These are phyloP conservation scores for Barnettozyma botsteinii DNA, from an alignment of 805 yeast genomes.

Conservation along the genomic window DNA sequence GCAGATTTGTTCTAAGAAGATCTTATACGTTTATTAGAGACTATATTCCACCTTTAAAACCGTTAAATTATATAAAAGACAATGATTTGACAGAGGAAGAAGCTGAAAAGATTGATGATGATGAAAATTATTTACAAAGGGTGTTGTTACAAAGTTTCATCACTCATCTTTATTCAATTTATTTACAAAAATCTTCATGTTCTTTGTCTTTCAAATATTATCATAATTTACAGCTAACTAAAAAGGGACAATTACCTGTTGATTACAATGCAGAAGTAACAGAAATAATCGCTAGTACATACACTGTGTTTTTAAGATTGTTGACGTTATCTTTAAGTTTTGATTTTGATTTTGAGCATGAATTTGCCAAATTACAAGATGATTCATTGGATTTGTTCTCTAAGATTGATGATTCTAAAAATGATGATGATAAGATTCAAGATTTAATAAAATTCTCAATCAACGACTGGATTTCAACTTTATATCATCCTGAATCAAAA, in stretches of 20 bases:
- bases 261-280: constrained; percentile 10
- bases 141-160: constrained; percentile 58
- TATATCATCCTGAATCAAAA: constrained; percentile 25
- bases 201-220: constrained; percentile 28
- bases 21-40: constrained; percentile 58
- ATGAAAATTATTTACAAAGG: constrained; percentile 60
- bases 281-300: constrained; percentile 24
- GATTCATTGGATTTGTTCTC: constrained; percentile 39
- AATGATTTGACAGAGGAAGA: constrained; percentile 29
- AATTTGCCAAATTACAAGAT: constrained; percentile 30
- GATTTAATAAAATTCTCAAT: constrained; percentile 33
- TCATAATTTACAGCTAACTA: constrained; percentile 13
- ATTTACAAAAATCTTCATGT: constrained; percentile 26
- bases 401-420: constrained; percentile 27
- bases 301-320: constrained; percentile 35
- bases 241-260: constrained; percentile 9
- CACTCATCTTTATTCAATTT: constrained; percentile 43
- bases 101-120: constrained; percentile 37
- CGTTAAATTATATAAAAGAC: constrained; percentile 32
- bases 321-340: constrained; percentile 51
- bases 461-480: constrained; percentile 27
- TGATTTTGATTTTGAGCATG: constrained; percentile 53
- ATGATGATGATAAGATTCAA: constrained; percentile 30
- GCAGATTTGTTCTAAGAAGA: constrained; percentile 50
- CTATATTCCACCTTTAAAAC: constrained; percentile 43